Percentiles rank a stretch among this genome's conserved stretches.
Conservation (phyloP, 1,284 basidiomycete genomes). For the Trichosporon ovoides region DNA sequence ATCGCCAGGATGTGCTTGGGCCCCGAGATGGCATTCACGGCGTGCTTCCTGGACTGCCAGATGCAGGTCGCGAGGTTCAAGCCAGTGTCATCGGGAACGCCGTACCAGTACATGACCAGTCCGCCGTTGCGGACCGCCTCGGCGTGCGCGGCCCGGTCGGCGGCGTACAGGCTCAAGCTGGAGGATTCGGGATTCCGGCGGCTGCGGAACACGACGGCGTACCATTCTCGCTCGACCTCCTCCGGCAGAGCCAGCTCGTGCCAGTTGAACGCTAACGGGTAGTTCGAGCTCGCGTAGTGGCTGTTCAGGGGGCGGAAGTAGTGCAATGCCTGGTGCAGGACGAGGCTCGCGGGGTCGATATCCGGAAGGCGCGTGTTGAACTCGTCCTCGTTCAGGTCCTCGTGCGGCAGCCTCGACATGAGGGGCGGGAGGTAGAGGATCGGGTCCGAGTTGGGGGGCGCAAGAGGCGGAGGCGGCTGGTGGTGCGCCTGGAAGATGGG, state of each 20-base stretch:
- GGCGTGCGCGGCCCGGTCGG: constrained; percentile 78
- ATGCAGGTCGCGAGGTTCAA: constrained; percentile 91
- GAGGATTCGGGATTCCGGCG: constrained; percentile 55
- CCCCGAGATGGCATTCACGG: constrained; percentile 68
- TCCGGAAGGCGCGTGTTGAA: constrained; percentile 71
- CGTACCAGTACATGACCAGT: constrained; percentile 76
- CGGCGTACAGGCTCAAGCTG: constrained; percentile 64
- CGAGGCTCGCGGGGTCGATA: constrained; percentile 73
- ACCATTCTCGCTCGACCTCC: constrained; percentile 63
- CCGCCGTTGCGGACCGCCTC: constrained; percentile 83
- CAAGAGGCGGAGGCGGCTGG: constrained; percentile 55
- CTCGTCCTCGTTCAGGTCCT: constrained; percentile 41
- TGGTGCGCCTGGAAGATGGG: constrained; percentile 49
- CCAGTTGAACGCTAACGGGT: constrained; percentile 82
- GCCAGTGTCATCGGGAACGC: constrained; percentile 69
- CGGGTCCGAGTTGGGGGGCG: constrained; percentile 51
- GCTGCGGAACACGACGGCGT: constrained; percentile 82
- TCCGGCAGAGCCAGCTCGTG: constrained; percentile 53
- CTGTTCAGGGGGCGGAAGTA: constrained; percentile 60
- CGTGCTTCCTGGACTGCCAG: constrained; percentile 74
- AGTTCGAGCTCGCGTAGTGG: constrained; percentile 62
- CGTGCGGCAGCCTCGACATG: constrained; percentile 58
- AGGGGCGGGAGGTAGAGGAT: constrained; percentile 74
- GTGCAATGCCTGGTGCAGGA: constrained; percentile 77
- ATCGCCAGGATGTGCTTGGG: constrained; percentile 77